Base-by-base conservation (phyloP, 495 filamentous ascomycete species). In the Hyaloscypha variabilis region DNA sequence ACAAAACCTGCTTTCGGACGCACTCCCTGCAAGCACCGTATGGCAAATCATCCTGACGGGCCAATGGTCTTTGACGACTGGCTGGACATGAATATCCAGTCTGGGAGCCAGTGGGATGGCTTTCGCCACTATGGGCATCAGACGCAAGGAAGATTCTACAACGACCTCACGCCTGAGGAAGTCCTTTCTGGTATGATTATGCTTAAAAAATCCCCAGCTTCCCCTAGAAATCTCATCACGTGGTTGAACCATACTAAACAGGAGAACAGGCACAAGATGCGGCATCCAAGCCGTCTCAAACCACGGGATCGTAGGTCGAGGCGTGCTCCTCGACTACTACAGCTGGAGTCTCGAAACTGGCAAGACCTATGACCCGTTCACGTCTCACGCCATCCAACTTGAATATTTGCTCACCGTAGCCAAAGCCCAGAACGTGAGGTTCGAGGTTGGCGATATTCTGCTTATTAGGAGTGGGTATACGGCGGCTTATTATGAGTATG, bases 61-160 rank as follows among this genome's bases (percentile, higher is more conserved):
- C 53, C 53, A 10, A 29, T 25, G 53, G 17, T 56, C 8, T 56
- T 26, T 29, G 53, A 56, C 28, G 53, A 56, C 23, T 26, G 23
- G 26, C 25, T 56, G 23, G 53, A 56, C 1, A 26, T 25, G 23
- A 85, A 87, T 68, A 83, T 82, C 1, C 83, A 85, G 74, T 74
- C 76, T 21, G 77, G 77, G 50, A 80, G 74, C 10, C 84, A 85
- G 65, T 85, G 83, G 83, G 83, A 85, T 77, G 81, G 83, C 14
- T 81, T 86, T 51, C 66, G 81, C 34, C 81, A 84, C 70, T 34
- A 34, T 34, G 31, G 31, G 13, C 31, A 34, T 34, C 31, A 34
- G 13, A 34, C 82, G 75, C 63, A 79, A 78, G 49, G 49, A 25
- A 21, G 49, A 25, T 52, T 52, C 24, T 52, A 52, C 49, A 52